These are phyloP conservation scores for Glycine tomentella DNA, from an alignment of 306 rosid species.

Conservation along the genomic window DNA sequence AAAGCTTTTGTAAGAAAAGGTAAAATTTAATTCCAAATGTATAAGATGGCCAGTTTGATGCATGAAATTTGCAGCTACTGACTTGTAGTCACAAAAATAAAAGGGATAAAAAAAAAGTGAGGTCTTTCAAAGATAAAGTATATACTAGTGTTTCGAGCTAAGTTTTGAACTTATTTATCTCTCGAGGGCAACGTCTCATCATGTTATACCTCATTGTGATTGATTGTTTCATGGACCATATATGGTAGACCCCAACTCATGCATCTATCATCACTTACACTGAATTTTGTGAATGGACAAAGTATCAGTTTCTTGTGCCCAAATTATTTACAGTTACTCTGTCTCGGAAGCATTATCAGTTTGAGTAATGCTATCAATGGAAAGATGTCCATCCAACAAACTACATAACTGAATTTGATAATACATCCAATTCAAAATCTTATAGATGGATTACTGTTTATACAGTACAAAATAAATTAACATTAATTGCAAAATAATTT, in stretches of 20 bases:
- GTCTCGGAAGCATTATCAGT: background rate
- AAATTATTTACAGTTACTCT: constrained; percentile 17
- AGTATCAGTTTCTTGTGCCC: constrained; percentile 17
- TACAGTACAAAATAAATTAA: no score
- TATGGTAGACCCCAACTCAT: constrained; percentile 50
- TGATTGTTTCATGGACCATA: constrained; percentile 40
- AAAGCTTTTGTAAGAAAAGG: constrained; percentile 22
- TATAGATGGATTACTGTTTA: background rate
- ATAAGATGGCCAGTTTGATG: background rate
- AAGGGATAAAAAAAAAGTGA: constrained; percentile 1
- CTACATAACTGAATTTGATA: background rate
- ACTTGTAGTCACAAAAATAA: no score
- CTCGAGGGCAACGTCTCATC: constrained; percentile 34
- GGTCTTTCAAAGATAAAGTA: constrained; percentile 12
- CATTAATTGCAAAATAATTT: no score
- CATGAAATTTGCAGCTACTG: constrained; percentile 8
- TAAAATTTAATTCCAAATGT: constrained; percentile 7
- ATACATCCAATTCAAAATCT: background rate
- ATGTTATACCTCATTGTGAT: constrained; percentile 24
- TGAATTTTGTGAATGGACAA: constrained; percentile 22
- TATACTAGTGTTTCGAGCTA: constrained; percentile 22
- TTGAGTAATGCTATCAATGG: background rate
- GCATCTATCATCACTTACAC: constrained; percentile 40
- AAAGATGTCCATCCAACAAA: background rate
- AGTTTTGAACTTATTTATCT: constrained; percentile 21